These are phyloP conservation scores for Hygrocybe coccinea DNA, from an alignment of 768 basidiomycete genomes.

Conservation along the genomic window DNA sequence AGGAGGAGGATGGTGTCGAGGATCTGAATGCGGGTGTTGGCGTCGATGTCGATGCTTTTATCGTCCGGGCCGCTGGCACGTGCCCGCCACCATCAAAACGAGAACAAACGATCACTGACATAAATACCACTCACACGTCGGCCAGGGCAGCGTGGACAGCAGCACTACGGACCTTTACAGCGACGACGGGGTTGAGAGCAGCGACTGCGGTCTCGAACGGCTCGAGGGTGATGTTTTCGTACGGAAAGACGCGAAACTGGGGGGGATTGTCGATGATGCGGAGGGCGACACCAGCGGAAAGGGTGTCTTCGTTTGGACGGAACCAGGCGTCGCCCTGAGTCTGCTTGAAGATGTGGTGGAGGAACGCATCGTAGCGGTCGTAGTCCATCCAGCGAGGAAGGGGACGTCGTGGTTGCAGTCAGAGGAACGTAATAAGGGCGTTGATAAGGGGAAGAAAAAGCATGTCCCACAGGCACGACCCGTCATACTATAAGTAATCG, in stretches of 20 bases:
- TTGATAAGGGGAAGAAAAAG: no score
- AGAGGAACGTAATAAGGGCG: no score
- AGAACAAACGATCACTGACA: not conserved
- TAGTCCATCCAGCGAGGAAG: slow-evolving; percentile 49
- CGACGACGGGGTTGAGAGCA: slow-evolving; percentile 73
- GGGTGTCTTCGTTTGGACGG: slow-evolving; percentile 66
- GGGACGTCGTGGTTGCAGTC: not conserved
- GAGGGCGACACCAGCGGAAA: slow-evolving; percentile 70
- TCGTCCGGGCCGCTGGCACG: slow-evolving; percentile 49
- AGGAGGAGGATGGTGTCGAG: slow-evolving; percentile 74
- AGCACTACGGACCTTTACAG: slow-evolving; percentile 73
- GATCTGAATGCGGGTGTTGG: slow-evolving; percentile 81
- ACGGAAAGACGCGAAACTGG: slow-evolving; percentile 74
- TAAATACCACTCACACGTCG: slow-evolving; percentile 44
- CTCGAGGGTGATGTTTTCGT: slow-evolving; percentile 64
- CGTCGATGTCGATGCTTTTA: slow-evolving; percentile 62
- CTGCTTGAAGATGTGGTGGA: slow-evolving; percentile 74
- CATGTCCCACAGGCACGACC: no score
- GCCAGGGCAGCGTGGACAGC: slow-evolving; percentile 76
- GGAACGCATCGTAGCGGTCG: slow-evolving; percentile 73
- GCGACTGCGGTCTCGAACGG: slow-evolving; percentile 73
- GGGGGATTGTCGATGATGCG: slow-evolving; percentile 39
- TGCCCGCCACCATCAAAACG: slow-evolving; percentile 1
- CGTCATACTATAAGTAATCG: no score
- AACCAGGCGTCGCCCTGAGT: slow-evolving; percentile 84